Percentiles rank a stretch among this genome's conserved stretches.
Conservation (phyloP, 805 yeast genomes). For the Starmera caribaea region DNA sequence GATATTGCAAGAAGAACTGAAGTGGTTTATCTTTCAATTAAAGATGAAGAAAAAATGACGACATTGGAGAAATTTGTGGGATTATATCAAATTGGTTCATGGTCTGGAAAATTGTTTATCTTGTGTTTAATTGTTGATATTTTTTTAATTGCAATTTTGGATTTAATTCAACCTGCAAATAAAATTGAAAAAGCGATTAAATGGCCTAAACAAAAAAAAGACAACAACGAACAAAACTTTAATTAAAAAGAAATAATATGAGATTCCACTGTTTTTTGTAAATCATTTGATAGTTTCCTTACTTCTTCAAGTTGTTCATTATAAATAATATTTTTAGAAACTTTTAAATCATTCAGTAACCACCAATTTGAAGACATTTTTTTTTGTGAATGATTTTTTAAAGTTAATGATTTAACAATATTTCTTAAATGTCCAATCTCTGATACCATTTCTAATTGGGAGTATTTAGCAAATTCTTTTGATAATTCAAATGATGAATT, state of each 20-base stretch:
- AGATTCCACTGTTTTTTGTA: slow-evolving; percentile 5
- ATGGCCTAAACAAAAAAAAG: slow-evolving; percentile 48
- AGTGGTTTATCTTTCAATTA: slow-evolving; percentile 54
- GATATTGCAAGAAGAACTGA: slow-evolving; percentile 85
- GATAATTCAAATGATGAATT: slow-evolving; percentile 22
- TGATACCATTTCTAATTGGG: slow-evolving; percentile 24
- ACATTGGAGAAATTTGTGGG: slow-evolving; percentile 50
- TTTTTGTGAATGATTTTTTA: slow-evolving; percentile 2
- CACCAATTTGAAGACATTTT: not conserved
- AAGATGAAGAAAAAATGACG: slow-evolving; percentile 20
- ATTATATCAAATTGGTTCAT: slow-evolving; percentile 62
- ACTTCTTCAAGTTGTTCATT: slow-evolving; percentile 9
- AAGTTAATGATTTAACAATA: slow-evolving; percentile 14
- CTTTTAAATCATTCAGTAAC: too few relatives aligned
- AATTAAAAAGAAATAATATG: not conserved
- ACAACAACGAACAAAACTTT: not conserved
- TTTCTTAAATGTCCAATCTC: slow-evolving; percentile 35
- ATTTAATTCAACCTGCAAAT: slow-evolving; percentile 57
- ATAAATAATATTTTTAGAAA: slow-evolving; percentile 1
- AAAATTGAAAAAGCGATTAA: slow-evolving; percentile 67
- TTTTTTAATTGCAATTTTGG: slow-evolving; percentile 51
- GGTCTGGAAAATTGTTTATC: slow-evolving; percentile 82
- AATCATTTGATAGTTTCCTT: slow-evolving; percentile 11
- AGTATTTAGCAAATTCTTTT: slow-evolving; percentile 18
- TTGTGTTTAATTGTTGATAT: slow-evolving; percentile 77